Base-by-base conservation (phyloP, 257 asterid genomes). In the Schizonepeta tenuifolia region DNA sequence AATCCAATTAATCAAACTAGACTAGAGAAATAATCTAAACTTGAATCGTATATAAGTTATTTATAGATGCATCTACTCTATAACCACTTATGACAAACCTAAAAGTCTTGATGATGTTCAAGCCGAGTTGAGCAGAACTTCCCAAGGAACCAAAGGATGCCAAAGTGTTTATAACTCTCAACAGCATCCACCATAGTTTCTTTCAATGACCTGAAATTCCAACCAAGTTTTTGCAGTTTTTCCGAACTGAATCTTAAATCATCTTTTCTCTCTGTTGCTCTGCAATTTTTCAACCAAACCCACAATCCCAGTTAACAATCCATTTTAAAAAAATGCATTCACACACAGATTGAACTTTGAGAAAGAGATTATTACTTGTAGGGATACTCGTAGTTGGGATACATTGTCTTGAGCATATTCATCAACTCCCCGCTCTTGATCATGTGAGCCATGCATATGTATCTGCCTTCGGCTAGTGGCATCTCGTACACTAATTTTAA, bases 391-490 rank as follows among this genome's bases (percentile, higher is more conserved):
- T 80, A 81, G 72, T 80, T 65, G 6, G 96, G 97, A 72, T 86
- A 86, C 6, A 69, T 41, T 77, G 60, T 80, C 83, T 67, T 87
- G 62, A 88, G 69, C 41, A 68, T 79, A 57, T 77, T 83, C 74
- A 88, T 85, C 77, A 90, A 3, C 7, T 83, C 93, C 41, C 49
- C 82, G 53, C 76, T 10, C 49, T 36, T 72, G 69, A 78, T 36
- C 8, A 17, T 10, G 78, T 86, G 86, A 47, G 89, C 79, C 7
- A 50, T 14, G 81, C 98, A 93, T 72, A 87, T 70, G 87, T 90
- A 90, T 79, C 96, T 79, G 13, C 97, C 96, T 76, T 90, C 82
- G 40, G 96, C 90, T 75, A 90, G 89, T 0, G 86, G 81, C 54
- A 57, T 85, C 86, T 89, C 95, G 33, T 87, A 90, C 1, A 81